Evolutionary conservation across 805 yeast species (phyloP).

Genomic region (Yarrowia porcina): DNA sequence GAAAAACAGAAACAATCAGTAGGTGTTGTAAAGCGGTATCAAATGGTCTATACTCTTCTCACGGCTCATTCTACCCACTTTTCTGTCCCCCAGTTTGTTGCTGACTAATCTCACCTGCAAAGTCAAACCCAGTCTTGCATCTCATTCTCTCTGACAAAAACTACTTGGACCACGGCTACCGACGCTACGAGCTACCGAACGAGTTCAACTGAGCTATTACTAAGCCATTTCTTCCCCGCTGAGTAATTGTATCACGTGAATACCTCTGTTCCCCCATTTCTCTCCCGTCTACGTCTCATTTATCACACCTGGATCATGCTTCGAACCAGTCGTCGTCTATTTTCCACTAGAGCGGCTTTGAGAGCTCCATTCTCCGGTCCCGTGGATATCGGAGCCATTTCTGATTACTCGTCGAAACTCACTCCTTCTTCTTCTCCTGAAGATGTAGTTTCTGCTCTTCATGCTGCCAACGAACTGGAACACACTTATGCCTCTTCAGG

Average conservation of each 20-base stretch:
- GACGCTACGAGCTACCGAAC: neutral
- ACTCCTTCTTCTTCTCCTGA: neutral
- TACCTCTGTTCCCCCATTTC: neutral
- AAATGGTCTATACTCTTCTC: no score
- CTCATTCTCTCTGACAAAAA: neutral
- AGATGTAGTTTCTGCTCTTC: constrained; percentile 11
- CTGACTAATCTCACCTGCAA: neutral
- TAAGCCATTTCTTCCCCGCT: neutral
- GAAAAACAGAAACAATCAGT: no score
- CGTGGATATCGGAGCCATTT: constrained; percentile 1
- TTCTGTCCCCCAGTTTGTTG: no score
- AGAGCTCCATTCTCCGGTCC: constrained; percentile 15
- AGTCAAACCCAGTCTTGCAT: neutral
- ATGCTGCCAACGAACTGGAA: constrained; percentile 12
- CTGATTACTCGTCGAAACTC: neutral
- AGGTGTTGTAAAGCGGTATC: no score
- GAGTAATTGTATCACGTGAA: neutral
- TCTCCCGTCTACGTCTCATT: neutral
- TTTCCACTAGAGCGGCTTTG: neutral
- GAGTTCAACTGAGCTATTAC: no score
- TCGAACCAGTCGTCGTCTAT: no score
- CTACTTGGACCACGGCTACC: neutral
- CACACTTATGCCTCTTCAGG: neutral
- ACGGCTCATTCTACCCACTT: no score
- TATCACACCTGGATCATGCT: no score